A percentile compares a stretch with the other conserved stretches of the same genome.
Conservation (phyloP, 1,284 basidiomycete genomes). For the Grifola frondosa region DNA sequence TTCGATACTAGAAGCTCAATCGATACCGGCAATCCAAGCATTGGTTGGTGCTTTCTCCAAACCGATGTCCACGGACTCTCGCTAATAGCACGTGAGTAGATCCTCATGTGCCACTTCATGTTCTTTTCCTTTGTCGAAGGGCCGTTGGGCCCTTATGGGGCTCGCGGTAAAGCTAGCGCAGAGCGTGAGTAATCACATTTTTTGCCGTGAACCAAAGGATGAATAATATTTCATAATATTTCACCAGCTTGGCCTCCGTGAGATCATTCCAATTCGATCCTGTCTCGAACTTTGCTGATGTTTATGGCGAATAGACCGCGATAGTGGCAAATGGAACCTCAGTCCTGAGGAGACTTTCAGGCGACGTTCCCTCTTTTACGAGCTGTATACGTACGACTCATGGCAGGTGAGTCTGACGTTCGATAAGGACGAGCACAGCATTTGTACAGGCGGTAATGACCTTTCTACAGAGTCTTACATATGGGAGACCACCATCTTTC, state of each 20-base stretch:
- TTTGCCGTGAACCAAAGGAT: background rate
- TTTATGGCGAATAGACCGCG: conserved; percentile 48
- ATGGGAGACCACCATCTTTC: conserved; percentile 66
- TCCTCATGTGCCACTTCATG: conserved; percentile 74
- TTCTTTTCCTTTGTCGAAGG: conserved; percentile 62
- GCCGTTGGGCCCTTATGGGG: conserved; percentile 68
- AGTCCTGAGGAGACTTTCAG: conserved; percentile 56
- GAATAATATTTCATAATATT: conserved; percentile 11
- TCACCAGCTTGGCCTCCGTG: conserved; percentile 62
- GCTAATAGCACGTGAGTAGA: conserved; percentile 36
- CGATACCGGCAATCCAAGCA: conserved; percentile 61
- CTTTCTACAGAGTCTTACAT: conserved; percentile 59
- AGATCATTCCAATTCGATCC: conserved; percentile 28
- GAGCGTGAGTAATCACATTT: conserved; percentile 49
- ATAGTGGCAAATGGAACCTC: conserved; percentile 67
- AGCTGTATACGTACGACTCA: conserved; percentile 65
- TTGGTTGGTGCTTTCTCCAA: conserved; percentile 43
- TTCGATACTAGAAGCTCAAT: conserved; percentile 62
- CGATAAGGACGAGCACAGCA: too few species aligned
- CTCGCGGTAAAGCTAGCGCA: conserved; percentile 66
- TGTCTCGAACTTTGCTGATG: conserved; percentile 1
- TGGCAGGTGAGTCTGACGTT: conserved; percentile 53
- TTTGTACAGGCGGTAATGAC: conserved; percentile 12
- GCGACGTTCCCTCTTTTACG: conserved; percentile 62
- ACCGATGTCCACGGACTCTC: conserved; percentile 33